Base-by-base conservation (phyloP, 1,284 basidiomycete genomes). In the Mycena sp. region DNA sequence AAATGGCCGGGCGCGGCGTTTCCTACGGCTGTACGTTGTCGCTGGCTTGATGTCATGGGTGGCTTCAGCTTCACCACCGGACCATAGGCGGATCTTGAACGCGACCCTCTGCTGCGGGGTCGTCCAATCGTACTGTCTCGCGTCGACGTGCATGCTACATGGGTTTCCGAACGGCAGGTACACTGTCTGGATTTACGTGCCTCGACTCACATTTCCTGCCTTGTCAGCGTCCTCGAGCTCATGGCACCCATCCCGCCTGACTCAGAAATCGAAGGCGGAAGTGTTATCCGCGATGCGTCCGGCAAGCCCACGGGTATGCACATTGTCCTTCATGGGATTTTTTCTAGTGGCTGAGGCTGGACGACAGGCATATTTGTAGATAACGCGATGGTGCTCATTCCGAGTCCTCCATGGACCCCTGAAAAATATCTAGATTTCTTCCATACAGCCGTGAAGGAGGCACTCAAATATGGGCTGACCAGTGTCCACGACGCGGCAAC, bases 141-240 rank as follows among this genome's bases (percentile, higher is more conserved):
- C 23, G 85, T 96, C 2, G 95, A 98, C 71, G 88, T 84, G 0
- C 95, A 98, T 72, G 94, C 94, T 0, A 78, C 85, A 17, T 98
- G 95, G 95, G 89, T 96, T 5, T 95, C 92, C 9, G 79, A 83
- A 29, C 79, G 84, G 65, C 41, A 54, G 49, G 53, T 58, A 29
- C 19, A 6, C 19, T 6, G 14, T 9, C 14, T 7, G 4, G 3
- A 12, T 21, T n/a, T 6, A 17, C 7, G 19, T 46, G 25, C 37
- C 11, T 26, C n/a, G 17, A 23, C n/a, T 58, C 1, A 55, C 7
- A 14, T 35, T 38, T 7, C 32, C 0, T n/a, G 21, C 12, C 7
- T 16, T 54, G 4, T 16, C 1, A 65, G 63, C 7, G 87, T 93
- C 0, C 77, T 96, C 3, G 83, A 87, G 17, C 71, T 88, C 16